Conservation (phyloP, 257 asterid genomes). For the Jacaranda mimosifolia region DNA sequence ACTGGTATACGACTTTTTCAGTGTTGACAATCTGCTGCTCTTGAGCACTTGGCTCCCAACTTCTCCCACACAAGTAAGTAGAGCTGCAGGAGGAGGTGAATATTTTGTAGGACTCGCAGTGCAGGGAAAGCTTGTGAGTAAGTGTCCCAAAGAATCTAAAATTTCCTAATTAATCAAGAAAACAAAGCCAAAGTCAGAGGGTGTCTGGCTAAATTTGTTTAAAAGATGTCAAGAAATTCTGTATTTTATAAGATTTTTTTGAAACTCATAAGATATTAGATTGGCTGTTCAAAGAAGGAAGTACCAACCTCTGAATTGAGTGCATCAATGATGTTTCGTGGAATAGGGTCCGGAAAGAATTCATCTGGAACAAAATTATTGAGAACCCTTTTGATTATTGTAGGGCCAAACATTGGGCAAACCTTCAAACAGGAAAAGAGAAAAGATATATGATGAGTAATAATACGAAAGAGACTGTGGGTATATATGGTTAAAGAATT, state of each 20-base stretch:
- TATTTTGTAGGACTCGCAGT: conserved; percentile 57
- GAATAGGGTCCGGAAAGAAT: conserved; percentile 89
- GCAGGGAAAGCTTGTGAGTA: conserved; percentile 63
- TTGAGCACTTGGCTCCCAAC: conserved; percentile 58
- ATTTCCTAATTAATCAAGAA: conserved; percentile 49
- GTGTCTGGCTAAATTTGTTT: too few species aligned
- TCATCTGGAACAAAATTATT: conserved; percentile 82
- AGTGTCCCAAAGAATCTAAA: conserved; percentile 41
- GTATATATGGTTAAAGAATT: neutral
- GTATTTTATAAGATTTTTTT: too few species aligned
- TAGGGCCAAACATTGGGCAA: conserved; percentile 79
- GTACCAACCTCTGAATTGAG: conserved; percentile 74
- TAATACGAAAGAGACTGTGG: neutral
- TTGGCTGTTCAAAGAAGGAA: neutral
- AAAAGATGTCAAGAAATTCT: too few species aligned
- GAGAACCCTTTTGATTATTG: conserved; percentile 71
- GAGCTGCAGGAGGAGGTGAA: conserved; percentile 72
- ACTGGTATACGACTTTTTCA: conserved; percentile 70
- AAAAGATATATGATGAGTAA: neutral
- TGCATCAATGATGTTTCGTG: conserved; percentile 62
- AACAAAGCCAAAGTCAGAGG: neutral
- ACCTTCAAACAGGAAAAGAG: conserved; percentile 52
- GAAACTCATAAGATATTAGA: too few species aligned
- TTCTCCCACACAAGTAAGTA: conserved; percentile 63
- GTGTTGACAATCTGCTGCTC: conserved; percentile 54